Percentiles rank a stretch among this genome's conserved stretches.
These are phyloP conservation scores for Lasiodiplodia sp. DNA, from an alignment of 2,329 filamentous ascomycete species.

Conservation along the genomic window DNA sequence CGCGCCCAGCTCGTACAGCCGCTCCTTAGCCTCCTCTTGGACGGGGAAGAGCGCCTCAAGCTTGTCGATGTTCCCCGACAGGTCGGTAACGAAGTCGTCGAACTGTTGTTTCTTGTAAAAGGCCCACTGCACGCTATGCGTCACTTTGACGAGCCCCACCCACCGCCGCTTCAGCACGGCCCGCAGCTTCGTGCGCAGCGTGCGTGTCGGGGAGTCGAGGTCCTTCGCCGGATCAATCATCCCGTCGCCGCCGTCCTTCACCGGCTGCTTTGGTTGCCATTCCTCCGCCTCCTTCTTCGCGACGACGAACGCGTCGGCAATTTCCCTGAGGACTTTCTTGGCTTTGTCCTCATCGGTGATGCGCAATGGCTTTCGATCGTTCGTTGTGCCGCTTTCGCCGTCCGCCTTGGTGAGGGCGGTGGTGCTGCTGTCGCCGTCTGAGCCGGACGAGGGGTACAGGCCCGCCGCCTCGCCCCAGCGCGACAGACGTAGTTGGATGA, in stretches of 20 bases:
- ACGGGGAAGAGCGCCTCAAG: too few relatives aligned
- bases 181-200: neutral
- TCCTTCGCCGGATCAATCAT: neutral
- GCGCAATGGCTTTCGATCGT: too few relatives aligned
- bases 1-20: neutral
- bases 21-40: neutral
- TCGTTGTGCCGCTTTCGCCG: neutral
- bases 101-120: conserved; percentile 4
- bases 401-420: neutral
- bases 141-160: neutral
- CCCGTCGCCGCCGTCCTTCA: too few relatives aligned
- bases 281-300: too few relatives aligned
- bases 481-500: conserved; percentile 3
- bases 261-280: neutral
- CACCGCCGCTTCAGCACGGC: neutral
- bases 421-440: too few relatives aligned
- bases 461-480: conserved; percentile 11
- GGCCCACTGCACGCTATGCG: neutral
- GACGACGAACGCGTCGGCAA: too few relatives aligned
- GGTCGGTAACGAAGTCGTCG: neutral
- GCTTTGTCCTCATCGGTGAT: too few relatives aligned
- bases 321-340: too few relatives aligned
- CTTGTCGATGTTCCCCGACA: neutral
- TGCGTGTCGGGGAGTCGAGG: neutral
- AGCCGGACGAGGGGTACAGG: neutral